phyloP scores from a whole-genome alignment of 352 stramenopile genomes.

The Phytophthora sojae region DNA sequence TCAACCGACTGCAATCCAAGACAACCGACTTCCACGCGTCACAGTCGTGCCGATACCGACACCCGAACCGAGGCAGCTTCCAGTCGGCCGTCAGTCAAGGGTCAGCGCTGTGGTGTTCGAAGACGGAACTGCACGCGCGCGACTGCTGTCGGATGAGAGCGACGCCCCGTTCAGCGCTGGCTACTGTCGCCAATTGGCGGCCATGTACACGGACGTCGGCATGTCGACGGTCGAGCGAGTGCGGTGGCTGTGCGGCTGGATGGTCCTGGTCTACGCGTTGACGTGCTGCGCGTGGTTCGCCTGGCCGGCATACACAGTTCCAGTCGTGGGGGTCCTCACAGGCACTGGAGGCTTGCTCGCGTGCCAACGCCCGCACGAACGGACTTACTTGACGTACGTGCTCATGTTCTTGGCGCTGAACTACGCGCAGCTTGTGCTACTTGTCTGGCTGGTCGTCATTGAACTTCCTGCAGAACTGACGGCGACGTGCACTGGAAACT shows the following conservation, averaged over 20 bases:
- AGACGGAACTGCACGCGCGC: not conserved
- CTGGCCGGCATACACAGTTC: constrained; percentile 42
- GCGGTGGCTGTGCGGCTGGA: constrained; percentile 47
- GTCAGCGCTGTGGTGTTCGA: constrained; percentile 2
- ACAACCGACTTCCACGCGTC: constrained; percentile 19
- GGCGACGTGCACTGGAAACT: constrained; percentile 5
- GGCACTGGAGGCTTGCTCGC: constrained; percentile 39
- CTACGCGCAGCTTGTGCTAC: constrained; percentile 40
- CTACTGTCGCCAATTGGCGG: constrained; percentile 30
- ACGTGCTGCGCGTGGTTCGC: constrained; percentile 43
- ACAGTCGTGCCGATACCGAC: constrained; percentile 8
- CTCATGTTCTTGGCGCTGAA: constrained; percentile 43
- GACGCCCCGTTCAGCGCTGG: constrained; percentile 25
- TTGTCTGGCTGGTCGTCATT: constrained; percentile 35
- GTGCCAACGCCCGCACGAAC: constrained; percentile 40
- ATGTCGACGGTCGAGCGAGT: constrained; percentile 46
- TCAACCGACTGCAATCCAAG: constrained; percentile 1
- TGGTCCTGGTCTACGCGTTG: constrained; percentile 44
- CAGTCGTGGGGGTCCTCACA: constrained; percentile 33
- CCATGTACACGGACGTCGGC: constrained; percentile 46
- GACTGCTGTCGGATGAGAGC: constrained; percentile 14
- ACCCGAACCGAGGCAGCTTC: constrained; percentile 12
- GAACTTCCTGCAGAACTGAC: constrained; percentile 35
- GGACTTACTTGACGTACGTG: constrained; percentile 35
- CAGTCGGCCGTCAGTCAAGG: not conserved